These are phyloP conservation scores for Forsythia suspensa DNA, from an alignment of 257 asterid species.

Conservation along the genomic window DNA sequence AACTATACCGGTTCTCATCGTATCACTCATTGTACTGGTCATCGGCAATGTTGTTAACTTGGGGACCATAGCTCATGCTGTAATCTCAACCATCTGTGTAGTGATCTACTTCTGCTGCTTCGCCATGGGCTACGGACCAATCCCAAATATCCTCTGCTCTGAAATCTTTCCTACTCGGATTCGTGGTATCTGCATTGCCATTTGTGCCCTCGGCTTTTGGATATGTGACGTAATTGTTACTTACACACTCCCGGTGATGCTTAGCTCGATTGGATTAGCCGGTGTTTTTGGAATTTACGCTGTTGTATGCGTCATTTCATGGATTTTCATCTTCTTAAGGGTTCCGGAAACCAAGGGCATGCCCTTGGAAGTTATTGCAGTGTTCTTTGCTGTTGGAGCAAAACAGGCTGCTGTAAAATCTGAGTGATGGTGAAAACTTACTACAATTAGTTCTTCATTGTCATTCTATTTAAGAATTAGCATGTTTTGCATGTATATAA, in stretches of 20 bases:
- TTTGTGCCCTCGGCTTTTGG: conserved; percentile 85
- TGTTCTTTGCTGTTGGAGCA: conserved; percentile 86
- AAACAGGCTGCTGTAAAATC: conserved; percentile 40
- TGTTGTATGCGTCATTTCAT: conserved; percentile 60
- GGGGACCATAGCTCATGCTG: conserved; percentile 63
- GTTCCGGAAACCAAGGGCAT: conserved; percentile 89
- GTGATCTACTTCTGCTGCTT: conserved; percentile 84
- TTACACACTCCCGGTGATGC: conserved; percentile 76
- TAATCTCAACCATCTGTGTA: conserved; percentile 71
- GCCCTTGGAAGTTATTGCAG: conserved; percentile 85
- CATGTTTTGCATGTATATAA: neutral
- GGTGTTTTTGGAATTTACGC: conserved; percentile 84
- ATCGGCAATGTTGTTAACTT: conserved; percentile 58
- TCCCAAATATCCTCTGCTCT: conserved; percentile 84
- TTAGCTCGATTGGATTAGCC: conserved; percentile 68
- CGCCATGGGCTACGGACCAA: conserved; percentile 88
- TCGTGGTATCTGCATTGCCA: conserved; percentile 91
- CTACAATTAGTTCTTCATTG: neutral
- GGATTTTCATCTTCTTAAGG: conserved; percentile 69
- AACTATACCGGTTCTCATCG: conserved; percentile 68
- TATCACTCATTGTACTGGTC: conserved; percentile 61
- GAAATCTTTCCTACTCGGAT: conserved; percentile 87
- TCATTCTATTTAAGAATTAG: neutral
- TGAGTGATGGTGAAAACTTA: conserved; percentile 18
- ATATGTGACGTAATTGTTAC: conserved; percentile 87